Evolutionary conservation across 805 yeast species (phyloP).

Genomic region (Naumovozyma castellii): DNA sequence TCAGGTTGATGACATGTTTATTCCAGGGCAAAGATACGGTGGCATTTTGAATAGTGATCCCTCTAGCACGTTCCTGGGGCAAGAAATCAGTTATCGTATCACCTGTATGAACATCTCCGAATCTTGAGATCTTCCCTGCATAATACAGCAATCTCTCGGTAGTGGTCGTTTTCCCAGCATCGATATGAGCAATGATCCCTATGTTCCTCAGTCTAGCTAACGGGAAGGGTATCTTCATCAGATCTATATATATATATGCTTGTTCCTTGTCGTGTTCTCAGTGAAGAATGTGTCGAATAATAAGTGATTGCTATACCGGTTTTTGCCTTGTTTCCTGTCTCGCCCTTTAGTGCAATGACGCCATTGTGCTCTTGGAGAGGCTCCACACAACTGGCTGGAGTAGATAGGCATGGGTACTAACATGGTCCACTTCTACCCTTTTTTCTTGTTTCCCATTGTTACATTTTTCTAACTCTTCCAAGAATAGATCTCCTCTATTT

Average conservation of each 20-base stretch:
- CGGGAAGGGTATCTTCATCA: not conserved
- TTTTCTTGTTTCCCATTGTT: too few species aligned
- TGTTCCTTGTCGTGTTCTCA: not conserved
- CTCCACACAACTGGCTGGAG: too few species aligned
- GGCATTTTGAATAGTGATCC: constrained; percentile 94
- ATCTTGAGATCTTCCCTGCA: constrained; percentile 65
- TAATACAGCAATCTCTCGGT: constrained; percentile 92
- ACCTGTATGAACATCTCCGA: constrained; percentile 94
- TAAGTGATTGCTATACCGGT: not conserved
- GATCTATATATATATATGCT: not conserved
- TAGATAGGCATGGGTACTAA: too few species aligned
- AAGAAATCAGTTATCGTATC: constrained; percentile 92
- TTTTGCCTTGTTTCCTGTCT: not conserved
- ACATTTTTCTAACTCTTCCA: not conserved
- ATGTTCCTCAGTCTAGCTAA: constrained; percentile 55
- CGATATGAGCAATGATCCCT: constrained; percentile 97
- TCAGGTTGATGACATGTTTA: constrained; percentile 63
- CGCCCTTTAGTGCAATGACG: not conserved
- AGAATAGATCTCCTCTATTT: not conserved
- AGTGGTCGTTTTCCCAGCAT: constrained; percentile 97
- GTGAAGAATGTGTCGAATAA: too few species aligned
- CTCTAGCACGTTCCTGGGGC: constrained; percentile 83
- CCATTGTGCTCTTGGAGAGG: too few species aligned
- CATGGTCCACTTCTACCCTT: too few species aligned
- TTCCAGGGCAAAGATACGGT: constrained; percentile 87